A percentile compares a stretch with the other conserved stretches of the same genome.
phyloP scores from a whole-genome alignment of 2,329 filamentous ascomycete species.

The Ophiosphaerella herpotricha region DNA sequence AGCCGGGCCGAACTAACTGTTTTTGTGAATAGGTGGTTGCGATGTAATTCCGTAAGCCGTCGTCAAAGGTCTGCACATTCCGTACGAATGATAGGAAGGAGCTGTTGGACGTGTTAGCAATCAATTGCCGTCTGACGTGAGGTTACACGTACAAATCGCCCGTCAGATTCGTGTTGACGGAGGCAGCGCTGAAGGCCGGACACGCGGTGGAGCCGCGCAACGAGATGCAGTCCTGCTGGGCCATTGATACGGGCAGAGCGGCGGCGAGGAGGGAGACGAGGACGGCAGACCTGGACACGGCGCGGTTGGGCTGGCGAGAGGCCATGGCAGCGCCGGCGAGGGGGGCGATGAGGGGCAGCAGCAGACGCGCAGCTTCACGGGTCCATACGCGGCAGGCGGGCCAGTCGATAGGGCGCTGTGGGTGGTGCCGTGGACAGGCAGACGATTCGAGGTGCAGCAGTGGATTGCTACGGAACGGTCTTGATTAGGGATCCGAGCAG shows the following conservation, averaged over 20 bases:
- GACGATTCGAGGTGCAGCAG: too few species aligned
- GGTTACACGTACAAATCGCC: conserved; percentile 63
- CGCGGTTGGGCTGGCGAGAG: conserved; percentile 20
- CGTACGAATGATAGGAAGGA: conserved; percentile 85
- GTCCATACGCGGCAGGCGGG: conserved; percentile 35
- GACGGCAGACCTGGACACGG: conserved; percentile 21
- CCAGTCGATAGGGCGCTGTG: conserved; percentile 7
- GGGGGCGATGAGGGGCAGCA: conserved; percentile 14
- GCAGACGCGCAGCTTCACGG: conserved; percentile 38
- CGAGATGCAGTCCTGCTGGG: conserved; percentile 63
- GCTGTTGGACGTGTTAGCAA: conserved; percentile 53
- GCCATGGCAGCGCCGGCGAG: conserved; percentile 3
- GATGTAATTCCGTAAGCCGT: conserved; percentile 73
- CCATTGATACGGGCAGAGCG: conserved; percentile 36
- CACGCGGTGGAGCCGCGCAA: conserved; percentile 72
- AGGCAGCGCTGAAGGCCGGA: conserved; percentile 72
- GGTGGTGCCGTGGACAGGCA: neutral
- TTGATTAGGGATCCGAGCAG: conserved; percentile 23
- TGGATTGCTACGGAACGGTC: conserved; percentile 19
- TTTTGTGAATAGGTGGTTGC: conserved; percentile 72
- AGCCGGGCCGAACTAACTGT: conserved; percentile 66
- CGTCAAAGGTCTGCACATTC: conserved; percentile 76
- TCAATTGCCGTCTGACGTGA: conserved; percentile 29
- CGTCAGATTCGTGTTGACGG: conserved; percentile 69
- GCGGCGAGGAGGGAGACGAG: conserved; percentile 36